Base-by-base conservation (phyloP, 257 asterid species). In the Osmanthus fragrans region DNA sequence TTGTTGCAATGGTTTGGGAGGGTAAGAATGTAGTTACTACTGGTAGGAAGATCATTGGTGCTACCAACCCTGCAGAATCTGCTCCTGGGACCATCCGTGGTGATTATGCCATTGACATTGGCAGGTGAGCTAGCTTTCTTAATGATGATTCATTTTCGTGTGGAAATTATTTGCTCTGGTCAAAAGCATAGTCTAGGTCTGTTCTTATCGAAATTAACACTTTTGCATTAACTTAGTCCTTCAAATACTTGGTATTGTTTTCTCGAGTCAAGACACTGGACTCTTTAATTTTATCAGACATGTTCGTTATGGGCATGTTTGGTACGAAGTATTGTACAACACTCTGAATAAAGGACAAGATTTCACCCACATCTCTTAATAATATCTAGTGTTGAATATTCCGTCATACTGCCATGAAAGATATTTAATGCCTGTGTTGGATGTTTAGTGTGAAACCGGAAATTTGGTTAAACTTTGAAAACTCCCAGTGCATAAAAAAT, bases 31-130 rank as follows among this genome's bases (percentile, higher is more conserved):
- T 91, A 5, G 99, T 95, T 5, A 23, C 89, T 33, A 95, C 98
- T 0, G 99, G 99, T 66, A 92, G 99, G 76, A 93, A 88, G 89
- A 90, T 95, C 85, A 95, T 95, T 77, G 98, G 99, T 65, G 98
- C 98, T 25, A 95, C 99, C 49, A 95, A 93, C 89, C 99, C 98
- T 19, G 88, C 92, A 25, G 94, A 92, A 27, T 93, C 99, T 71
- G 97, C 93, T 63, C 97, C 99, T 2, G 99, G 99, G 4, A 93
- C 99, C 58, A 95, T 96, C 87, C 98, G 99, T 76, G 97, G 98
- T 13, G 99, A 96, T 70, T 96, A 70, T 78, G 97, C 97, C 71
- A 90, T 92, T 65, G 97, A 89, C 78, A 96, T 93, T 80, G 98
- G 97, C 92, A 91, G 98, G 98, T 95, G 73, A 36, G 6, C 51